Evolutionary conservation across 1,284 basidiomycete species (phyloP), one percentile per base, ranked within the genome.

Genomic region (Boletellus sp.): DNA sequence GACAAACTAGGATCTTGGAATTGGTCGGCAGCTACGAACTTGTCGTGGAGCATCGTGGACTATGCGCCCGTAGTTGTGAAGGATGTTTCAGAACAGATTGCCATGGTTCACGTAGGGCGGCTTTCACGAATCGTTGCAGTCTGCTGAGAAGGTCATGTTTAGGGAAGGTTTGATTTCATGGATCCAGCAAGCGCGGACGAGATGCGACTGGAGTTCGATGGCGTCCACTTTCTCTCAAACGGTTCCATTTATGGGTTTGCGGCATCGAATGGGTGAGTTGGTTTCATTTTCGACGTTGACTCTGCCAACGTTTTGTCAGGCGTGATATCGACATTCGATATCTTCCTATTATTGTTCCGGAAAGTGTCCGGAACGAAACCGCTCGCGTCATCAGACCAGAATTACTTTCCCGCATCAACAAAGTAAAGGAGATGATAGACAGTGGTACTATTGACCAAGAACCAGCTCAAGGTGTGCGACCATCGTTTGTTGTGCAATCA

Each of bases 161-260:
- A 89, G 89, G 88, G 88, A 24, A 82, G 81, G 54, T 74, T 91
- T 18, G 89, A 91, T 54, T 62, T 90, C 15, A 75, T 75, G 7
- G 79, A 85, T 58, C 63, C 71, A 5, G 65, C 67, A 16, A 76
- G 68, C 8, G 68, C 72, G 0, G 80, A 83, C 33, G 83, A 86
- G 49, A 65, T 89, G 36, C 74, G 79, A 32, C 69, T 90, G 3
- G 84, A 89, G 53, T 82, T 91, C 56, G 83, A 87, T 62, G 92
- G 89, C 4, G 75, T 94, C 13, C 91, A 93, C 69, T 83, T 90
- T 62, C 59, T 87, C 10, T 72, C 79, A 10, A 89, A 90, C 57
- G 92, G 92, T 2, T 82, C 87, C 1, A 82, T 93, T 38, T 87
- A 85, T 61, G 87, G 89, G 1, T 78, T 87, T 54, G 89, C 82